phyloP scores from a whole-genome alignment of 1,139 yeast species.

The Saccharomyces hybrid region DNA sequence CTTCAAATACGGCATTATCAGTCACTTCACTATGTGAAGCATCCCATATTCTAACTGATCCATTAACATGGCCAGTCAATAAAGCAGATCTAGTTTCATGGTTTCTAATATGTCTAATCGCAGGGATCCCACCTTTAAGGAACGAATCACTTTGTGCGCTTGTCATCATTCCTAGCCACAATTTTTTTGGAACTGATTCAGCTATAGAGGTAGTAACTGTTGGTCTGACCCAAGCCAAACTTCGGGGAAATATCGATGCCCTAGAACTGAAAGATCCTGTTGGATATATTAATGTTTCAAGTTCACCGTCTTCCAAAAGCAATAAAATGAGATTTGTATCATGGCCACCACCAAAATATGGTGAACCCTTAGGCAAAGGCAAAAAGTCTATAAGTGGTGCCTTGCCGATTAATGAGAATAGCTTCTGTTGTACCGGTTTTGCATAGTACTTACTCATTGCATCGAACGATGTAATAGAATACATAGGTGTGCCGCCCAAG shows the following conservation, averaged over 20 bases:
- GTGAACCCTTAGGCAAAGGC: constrained; percentile 48
- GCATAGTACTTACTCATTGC: constrained; percentile 74
- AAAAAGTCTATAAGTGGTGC: constrained; percentile 40
- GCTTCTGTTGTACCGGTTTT: constrained; percentile 50
- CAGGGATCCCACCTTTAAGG: constrained; percentile 73
- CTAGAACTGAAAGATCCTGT: constrained; percentile 48
- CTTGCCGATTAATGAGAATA: constrained; percentile 43
- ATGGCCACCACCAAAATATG: constrained; percentile 63
- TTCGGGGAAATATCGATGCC: constrained; percentile 64
- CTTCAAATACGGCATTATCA: constrained; percentile 50
- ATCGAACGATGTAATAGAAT: constrained; percentile 72
- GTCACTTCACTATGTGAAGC: constrained; percentile 69
- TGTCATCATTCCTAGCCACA: constrained; percentile 66
- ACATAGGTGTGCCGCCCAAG: constrained; percentile 74
- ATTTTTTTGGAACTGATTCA: constrained; percentile 48
- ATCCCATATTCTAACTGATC: constrained; percentile 72
- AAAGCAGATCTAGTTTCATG: constrained; percentile 57
- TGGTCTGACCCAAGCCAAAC: constrained; percentile 71
- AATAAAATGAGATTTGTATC: constrained; percentile 56
- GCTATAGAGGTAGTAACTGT: constrained; percentile 50
- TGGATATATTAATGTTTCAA: constrained; percentile 46
- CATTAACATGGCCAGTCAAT: constrained; percentile 76
- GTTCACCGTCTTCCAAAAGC: constrained; percentile 50
- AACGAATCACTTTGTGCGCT: constrained; percentile 39
- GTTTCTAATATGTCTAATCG: constrained; percentile 45